Conservation (phyloP, 306 rosid species). For the Gleditsia sinensis region DNA sequence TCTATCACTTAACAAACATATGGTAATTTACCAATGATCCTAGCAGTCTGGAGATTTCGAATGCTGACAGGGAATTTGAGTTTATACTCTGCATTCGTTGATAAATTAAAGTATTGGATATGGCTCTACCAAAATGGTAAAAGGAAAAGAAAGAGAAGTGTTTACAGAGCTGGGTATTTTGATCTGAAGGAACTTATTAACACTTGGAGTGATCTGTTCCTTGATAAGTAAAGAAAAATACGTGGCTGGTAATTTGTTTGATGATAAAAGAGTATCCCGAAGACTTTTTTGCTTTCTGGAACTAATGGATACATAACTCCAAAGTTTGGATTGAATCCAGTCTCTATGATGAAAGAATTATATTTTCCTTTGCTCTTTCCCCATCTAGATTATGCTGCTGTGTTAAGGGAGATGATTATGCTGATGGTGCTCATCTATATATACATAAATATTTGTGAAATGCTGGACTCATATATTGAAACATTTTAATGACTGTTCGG, state of each 20-base stretch:
- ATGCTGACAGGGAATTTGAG: background rate
- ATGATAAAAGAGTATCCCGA: background rate
- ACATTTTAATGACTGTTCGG: background rate
- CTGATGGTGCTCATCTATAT: background rate
- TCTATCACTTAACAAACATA: background rate
- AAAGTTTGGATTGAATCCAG: background rate
- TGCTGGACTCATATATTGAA: background rate
- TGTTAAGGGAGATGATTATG: background rate
- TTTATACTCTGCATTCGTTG: background rate
- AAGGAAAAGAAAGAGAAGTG: background rate
- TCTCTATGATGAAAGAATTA: background rate
- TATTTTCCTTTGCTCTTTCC: background rate
- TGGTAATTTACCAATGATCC: background rate
- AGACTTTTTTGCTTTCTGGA: background rate
- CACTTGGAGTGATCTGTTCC: background rate
- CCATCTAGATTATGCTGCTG: background rate
- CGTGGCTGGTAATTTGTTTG: background rate
- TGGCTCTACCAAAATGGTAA: background rate
- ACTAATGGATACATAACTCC: background rate
- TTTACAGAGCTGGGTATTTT: background rate
- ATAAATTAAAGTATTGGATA: background rate
- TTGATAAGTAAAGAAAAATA: background rate
- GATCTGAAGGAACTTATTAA: background rate
- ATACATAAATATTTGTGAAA: background rate
- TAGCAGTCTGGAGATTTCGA: conserved; percentile 3